Conservation (phyloP, 805 yeast species). For the Schwanniomyces occidentalis region DNA sequence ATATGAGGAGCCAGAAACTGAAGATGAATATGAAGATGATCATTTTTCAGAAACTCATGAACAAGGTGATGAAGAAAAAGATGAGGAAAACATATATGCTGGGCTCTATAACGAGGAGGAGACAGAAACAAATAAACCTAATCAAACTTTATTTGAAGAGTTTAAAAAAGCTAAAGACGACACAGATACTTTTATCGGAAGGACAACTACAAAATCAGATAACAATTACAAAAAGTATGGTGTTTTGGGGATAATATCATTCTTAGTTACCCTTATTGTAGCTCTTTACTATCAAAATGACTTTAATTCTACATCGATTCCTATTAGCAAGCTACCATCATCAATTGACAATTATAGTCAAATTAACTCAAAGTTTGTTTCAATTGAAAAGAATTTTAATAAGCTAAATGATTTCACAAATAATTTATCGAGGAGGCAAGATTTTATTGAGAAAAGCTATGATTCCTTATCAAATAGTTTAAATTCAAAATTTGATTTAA, state of each 20-base stretch:
- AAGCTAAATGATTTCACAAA: slow-evolving; percentile 15
- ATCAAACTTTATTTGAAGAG: slow-evolving; percentile 10
- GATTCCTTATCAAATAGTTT: slow-evolving; percentile 13
- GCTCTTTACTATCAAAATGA: no score
- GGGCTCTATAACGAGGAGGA: neutral
- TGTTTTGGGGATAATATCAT: no score
- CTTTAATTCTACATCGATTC: no score
- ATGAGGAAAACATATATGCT: slow-evolving; percentile 5
- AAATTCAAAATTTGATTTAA: slow-evolving; percentile 16
- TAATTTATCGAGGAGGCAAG: slow-evolving; percentile 19
- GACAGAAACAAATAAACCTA: slow-evolving; percentile 5
- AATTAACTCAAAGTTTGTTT: slow-evolving; percentile 14
- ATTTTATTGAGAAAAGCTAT: slow-evolving; percentile 16
- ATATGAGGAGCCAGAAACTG: slow-evolving; percentile 6
- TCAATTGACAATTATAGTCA: slow-evolving; percentile 10
- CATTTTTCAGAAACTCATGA: slow-evolving; percentile 1
- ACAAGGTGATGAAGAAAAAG: slow-evolving; percentile 4
- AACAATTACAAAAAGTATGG: no score
- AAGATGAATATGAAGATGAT: slow-evolving; percentile 18
- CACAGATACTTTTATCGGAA: no score
- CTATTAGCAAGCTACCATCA: neutral
- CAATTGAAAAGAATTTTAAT: slow-evolving; percentile 12
- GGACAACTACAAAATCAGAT: no score
- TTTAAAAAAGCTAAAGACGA: slow-evolving; percentile 8
- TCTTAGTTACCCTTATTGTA: no score